A percentile compares a stretch with the other conserved stretches of the same genome.
Evolutionary conservation across 1,139 yeast species (phyloP).

Genomic region (Blastobotrys aristatus): DNA sequence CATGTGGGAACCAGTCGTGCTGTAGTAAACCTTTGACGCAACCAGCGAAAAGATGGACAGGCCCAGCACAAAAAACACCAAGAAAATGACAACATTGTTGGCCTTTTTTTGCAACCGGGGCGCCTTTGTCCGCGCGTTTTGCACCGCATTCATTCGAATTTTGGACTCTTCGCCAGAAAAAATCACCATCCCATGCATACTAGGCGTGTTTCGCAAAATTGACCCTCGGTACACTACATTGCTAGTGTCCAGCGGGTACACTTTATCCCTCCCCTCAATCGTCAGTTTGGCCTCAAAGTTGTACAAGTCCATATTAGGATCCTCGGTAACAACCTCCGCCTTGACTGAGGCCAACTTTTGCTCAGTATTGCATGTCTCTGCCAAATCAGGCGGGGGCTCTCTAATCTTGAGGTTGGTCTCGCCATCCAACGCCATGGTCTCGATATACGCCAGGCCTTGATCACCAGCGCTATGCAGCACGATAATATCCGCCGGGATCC

Average conservation of each 20-base stretch:
- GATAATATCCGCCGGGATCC: slow-evolving; percentile 90
- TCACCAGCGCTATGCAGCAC: slow-evolving; percentile 62
- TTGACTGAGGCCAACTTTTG: slow-evolving; percentile 41
- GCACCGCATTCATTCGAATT: slow-evolving; percentile 89
- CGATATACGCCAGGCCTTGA: slow-evolving; percentile 74
- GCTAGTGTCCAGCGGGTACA: slow-evolving; percentile 66
- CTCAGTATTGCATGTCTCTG: slow-evolving; percentile 46
- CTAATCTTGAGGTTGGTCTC: slow-evolving; percentile 85
- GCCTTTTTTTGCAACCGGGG: slow-evolving; percentile 84
- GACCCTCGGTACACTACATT: slow-evolving; percentile 87
- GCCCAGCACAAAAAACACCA: slow-evolving; percentile 75
- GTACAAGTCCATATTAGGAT: slow-evolving; percentile 86
- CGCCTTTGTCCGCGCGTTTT: slow-evolving; percentile 84
- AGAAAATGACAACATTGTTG: slow-evolving; percentile 75
- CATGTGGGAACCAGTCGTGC: slow-evolving; percentile 38
- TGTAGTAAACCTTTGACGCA: slow-evolving; percentile 60
- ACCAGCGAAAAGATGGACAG: slow-evolving; percentile 77
- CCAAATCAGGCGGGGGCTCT: slow-evolving; percentile 59
- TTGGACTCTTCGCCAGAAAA: slow-evolving; percentile 96
- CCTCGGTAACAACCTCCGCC: slow-evolving; percentile 58
- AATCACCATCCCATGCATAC: slow-evolving; percentile 70
- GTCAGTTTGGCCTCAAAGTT: slow-evolving; percentile 77
- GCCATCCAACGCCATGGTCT: slow-evolving; percentile 97
- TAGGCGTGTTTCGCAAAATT: slow-evolving; percentile 72
- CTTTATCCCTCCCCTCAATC: slow-evolving; percentile 32